Evolutionary conservation across 345 rosid species (phyloP), one percentile per base, ranked within the genome.

Genomic region (Rubroshorea leprosula): DNA sequence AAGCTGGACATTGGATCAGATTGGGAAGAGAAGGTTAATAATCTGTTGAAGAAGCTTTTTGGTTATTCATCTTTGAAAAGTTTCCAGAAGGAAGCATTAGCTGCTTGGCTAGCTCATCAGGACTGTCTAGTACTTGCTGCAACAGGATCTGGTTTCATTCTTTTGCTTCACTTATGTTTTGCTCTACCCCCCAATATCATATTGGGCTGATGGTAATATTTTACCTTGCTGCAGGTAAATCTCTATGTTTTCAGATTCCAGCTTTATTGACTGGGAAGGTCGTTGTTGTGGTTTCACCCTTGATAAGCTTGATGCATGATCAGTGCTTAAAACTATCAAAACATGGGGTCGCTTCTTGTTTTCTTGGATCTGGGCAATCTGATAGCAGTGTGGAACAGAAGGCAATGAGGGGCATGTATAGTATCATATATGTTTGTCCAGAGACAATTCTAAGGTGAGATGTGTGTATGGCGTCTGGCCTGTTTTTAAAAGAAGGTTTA

Each of bases 261-360:
- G 94, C 97, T 17, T 51, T 90, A 15, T 55, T 87, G 38, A 80
- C 96, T 0, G 89, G 96, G 64, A 83, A 85, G 60, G 75, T 85
- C 55, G 97, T 90, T 60, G 82, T 87, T 19, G 97, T 87, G 25
- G 76, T 90, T 61, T 90, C 97, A 21, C 97, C 96, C 48, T 78
- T 90, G 83, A 90, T 90, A 61, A 87, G 97, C 66, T 71, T 90
- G 78, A 90, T 90, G 97, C 96, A 87, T 55, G 97, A 90, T 72
- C 96, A 87, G 52, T 90, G 97, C 79, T 79, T 86, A 22, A 85
- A 87, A 65, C 74, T 90, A 24, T 85, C 96, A 58, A 80, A 60
- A 56, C 85, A 82, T 70, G 84, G 78, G 23, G 72, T 90, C 69
- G 78, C 97, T 48, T 91, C 97, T 64, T 90, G 96, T 69, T 90